Base-by-base conservation (phyloP, 441 rosid species). In the Cnidoscolus chayamansa region DNA sequence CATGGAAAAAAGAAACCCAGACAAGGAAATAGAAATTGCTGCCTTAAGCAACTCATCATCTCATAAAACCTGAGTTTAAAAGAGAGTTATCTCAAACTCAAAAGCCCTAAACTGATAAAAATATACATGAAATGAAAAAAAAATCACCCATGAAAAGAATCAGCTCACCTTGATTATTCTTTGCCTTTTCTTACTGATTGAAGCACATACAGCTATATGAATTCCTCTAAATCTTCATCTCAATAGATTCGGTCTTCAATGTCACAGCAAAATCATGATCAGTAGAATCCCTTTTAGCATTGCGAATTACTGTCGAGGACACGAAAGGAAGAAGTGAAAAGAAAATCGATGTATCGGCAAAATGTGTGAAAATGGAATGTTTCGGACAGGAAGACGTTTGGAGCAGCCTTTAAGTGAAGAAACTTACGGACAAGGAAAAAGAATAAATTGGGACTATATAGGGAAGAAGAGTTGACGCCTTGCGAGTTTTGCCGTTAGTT, bases 401-500 rank as follows among this genome's bases (percentile, higher is more conserved):
- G 15, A 5, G 15, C 1, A 49, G 63, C 17, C 13, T 61, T 37
- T 19, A 62, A 61, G 35, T 37, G 59, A n/a, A 51, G 56, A 70
- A 37, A 40, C 45, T 40, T 48, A 49, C 45, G 54, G 74, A 53
- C 65, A 74, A 73, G 86, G 79, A 81, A 81, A 40, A 66, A 66
- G 78, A 80, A 63, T 68, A 76, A 54, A 45, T 68, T 2, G 62
- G 72, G 69, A 37, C 62, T 67, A 67, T 60, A 60, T 37, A 58
- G 60, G 10, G 16, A 25, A 20, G 40, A 4, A 0, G 45, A 37
- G 17, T 13, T 55, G 48, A 67, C 72, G 76, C 54, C 72, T 35
- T 19, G 37, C 72, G 12, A 35, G 4, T 67, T 66, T 60, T 16
- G 43, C 72, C 68, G 77, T 74, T 60, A 74, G 1, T 15, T 32